phyloP scores from a whole-genome alignment of 192 early-diverging fungal genomes.

The Linnemannia elongata region DNA sequence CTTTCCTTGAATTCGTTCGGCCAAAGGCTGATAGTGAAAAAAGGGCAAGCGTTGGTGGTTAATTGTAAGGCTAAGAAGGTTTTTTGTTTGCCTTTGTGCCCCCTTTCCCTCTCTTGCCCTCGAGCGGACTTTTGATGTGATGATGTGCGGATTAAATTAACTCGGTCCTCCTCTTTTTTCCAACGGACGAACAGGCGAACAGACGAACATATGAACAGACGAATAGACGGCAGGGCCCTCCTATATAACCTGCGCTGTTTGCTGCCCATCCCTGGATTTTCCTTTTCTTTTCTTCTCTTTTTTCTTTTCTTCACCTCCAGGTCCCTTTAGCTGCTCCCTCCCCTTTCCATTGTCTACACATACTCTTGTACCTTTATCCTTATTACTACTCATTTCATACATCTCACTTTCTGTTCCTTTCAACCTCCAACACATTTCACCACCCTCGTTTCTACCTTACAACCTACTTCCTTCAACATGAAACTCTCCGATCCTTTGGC shows the following conservation, averaged over 20 bases:
- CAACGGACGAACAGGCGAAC: no score
- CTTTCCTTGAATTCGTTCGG: no score
- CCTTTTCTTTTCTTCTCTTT: not conserved
- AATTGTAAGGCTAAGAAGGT: not conserved
- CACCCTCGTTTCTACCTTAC: not conserved
- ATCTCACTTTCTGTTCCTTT: constrained; percentile 1
- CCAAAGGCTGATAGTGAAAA: not conserved
- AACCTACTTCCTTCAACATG: not conserved
- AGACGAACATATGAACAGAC: not conserved
- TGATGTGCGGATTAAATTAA: not conserved
- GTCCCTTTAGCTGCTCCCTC: constrained; percentile 11
- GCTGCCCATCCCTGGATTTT: not conserved
- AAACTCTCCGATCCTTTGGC: constrained; percentile 46
- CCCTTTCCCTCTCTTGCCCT: not conserved
- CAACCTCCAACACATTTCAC: not conserved
- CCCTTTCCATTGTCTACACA: not conserved
- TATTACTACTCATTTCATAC: constrained; percentile 23
- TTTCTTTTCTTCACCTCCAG: constrained; percentile 31
- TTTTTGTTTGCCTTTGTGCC: constrained; percentile 7
- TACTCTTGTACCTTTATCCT: constrained; percentile 14
- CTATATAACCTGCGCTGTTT: not conserved
- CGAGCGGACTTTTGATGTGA: not conserved
- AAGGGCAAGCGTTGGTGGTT: not conserved
- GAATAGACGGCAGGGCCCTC: not conserved
- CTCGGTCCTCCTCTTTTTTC: not conserved